Percentiles rank a stretch among this genome's conserved stretches.
phyloP scores from a whole-genome alignment of 2,329 filamentous ascomycete genomes.

The Xylariaceae sp. region DNA sequence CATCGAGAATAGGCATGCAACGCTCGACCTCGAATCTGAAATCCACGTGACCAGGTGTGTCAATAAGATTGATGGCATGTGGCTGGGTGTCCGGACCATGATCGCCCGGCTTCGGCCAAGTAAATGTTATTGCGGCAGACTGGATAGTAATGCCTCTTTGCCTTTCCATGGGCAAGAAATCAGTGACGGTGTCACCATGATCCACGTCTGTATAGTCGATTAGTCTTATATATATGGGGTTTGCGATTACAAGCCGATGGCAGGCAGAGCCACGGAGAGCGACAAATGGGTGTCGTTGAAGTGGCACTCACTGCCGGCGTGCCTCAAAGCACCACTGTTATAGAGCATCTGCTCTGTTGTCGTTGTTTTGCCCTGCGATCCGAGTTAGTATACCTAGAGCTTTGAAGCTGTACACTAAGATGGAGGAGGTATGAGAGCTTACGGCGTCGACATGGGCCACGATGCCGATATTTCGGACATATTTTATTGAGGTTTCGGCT shows the following conservation, averaged over 20 bases:
- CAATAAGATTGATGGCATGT: slow-evolving; percentile 77
- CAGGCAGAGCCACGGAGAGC: neutral
- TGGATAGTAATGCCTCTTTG: slow-evolving; percentile 95
- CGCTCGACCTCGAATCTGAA: slow-evolving; percentile 95
- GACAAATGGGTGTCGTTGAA: no score
- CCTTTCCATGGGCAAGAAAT: slow-evolving; percentile 90
- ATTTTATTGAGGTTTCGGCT: slow-evolving; percentile 42
- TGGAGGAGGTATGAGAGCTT: slow-evolving; percentile 22
- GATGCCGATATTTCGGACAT: slow-evolving; percentile 92
- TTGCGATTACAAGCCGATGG: neutral
- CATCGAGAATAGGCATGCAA: slow-evolving; percentile 81
- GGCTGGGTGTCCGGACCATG: slow-evolving; percentile 22
- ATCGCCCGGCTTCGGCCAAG: slow-evolving; percentile 62
- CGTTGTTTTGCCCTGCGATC: slow-evolving; percentile 75
- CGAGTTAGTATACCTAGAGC: neutral
- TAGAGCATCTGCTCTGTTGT: slow-evolving; percentile 99
- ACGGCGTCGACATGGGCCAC: slow-evolving; percentile 96
- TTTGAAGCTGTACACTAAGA: neutral
- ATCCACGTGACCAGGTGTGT: slow-evolving; percentile 94
- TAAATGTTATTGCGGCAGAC: slow-evolving; percentile 90
- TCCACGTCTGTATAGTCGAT: slow-evolving; percentile 64
- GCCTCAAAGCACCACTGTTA: slow-evolving; percentile 82
- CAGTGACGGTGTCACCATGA: slow-evolving; percentile 92
- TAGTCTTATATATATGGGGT: slow-evolving; percentile 2
- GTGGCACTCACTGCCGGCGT: slow-evolving; percentile 61